Percentiles rank a stretch among this genome's conserved stretches.
Evolutionary conservation across 164 flowering plant genomes (phyloP).

Genomic region (Magnolia changhungtana): DNA sequence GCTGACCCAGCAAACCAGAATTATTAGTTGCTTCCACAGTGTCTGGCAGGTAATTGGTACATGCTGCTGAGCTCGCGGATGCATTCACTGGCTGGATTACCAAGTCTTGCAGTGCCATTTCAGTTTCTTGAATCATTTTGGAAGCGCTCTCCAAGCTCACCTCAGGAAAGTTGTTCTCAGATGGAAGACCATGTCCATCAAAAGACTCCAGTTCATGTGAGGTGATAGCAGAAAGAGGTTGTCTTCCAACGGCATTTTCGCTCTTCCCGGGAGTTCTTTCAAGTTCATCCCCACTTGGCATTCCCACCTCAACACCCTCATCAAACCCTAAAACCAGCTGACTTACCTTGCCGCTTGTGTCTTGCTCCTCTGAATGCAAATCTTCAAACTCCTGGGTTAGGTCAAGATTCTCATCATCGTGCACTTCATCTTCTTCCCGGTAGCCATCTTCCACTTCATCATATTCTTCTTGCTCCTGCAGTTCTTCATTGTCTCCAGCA

Average conservation of each 20-base stretch:
- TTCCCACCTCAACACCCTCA: constrained; percentile 71
- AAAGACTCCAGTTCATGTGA: constrained; percentile 26
- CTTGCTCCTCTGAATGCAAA: constrained; percentile 54
- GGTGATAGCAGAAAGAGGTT: constrained; percentile 31
- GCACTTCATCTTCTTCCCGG: constrained; percentile 81
- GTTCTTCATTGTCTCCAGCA: constrained; percentile 43
- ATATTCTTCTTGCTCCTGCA: constrained; percentile 90
- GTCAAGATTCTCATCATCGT: constrained; percentile 53
- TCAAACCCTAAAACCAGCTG: constrained; percentile 71
- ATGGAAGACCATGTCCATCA: constrained; percentile 25
- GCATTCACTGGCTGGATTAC: constrained; percentile 26
- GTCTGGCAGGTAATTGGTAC: constrained; percentile 21
- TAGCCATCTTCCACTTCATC: constrained; percentile 83
- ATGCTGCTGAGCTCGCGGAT: constrained; percentile 16
- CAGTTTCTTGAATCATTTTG: constrained; percentile 29
- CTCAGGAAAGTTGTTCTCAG: constrained; percentile 25
- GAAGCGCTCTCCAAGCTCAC: constrained; percentile 28
- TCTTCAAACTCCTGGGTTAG: constrained; percentile 53
- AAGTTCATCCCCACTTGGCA: constrained; percentile 56
- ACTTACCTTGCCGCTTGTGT: constrained; percentile 33
- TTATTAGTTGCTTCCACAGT: constrained; percentile 27
- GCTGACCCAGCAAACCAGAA: constrained; percentile 28
- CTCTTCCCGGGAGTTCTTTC: constrained; percentile 40
- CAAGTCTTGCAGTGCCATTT: constrained; percentile 32
- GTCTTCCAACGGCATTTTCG: constrained; percentile 29